Percentiles rank a stretch among this genome's conserved stretches.
phyloP scores from a whole-genome alignment of 441 rosid genomes.

The Biscutella laevigata region DNA sequence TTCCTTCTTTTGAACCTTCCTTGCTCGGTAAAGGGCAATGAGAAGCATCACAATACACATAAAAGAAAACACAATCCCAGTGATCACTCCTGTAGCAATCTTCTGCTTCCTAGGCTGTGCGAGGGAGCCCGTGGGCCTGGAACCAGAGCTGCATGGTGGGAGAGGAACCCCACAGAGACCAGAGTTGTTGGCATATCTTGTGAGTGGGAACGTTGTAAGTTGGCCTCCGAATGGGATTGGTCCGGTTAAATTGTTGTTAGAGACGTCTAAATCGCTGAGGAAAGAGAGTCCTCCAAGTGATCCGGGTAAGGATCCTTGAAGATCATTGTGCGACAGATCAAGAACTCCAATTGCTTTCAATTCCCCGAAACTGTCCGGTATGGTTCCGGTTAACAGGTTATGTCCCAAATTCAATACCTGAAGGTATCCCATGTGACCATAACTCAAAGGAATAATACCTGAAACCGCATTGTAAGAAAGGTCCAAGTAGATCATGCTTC shows the following conservation, averaged over 20 bases:
- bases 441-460: constrained; percentile 54
- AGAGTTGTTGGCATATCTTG: constrained; percentile 78
- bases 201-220: constrained; percentile 70
- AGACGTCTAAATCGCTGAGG: constrained; percentile 86
- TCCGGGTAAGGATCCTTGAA: constrained; percentile 66
- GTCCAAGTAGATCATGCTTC: constrained; percentile 85
- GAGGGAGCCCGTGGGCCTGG: constrained; percentile 16
- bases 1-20: constrained; percentile 41
- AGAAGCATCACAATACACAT: constrained; percentile 51
- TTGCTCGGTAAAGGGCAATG: constrained; percentile 52
- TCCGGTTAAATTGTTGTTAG: constrained; percentile 81
- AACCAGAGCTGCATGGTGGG: constrained; percentile 47
- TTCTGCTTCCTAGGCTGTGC: constrained; percentile 34
- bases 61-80: constrained; percentile 51
- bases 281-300: constrained; percentile 68
- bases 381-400: constrained; percentile 53
- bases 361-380: constrained; percentile 71
- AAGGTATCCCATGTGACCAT: constrained; percentile 57
- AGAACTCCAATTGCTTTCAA: constrained; percentile 72
- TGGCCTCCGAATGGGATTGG: constrained; percentile 84
- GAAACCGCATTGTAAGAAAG: constrained; percentile 63
- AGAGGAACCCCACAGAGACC: constrained; percentile 90
- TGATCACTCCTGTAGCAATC: constrained; percentile 43
- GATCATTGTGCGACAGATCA: constrained; percentile 70
- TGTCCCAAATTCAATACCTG: constrained; percentile 89